These are phyloP conservation scores for Leishmania amazonensis DNA, from an alignment of 208 protist species.

Conservation along the genomic window DNA sequence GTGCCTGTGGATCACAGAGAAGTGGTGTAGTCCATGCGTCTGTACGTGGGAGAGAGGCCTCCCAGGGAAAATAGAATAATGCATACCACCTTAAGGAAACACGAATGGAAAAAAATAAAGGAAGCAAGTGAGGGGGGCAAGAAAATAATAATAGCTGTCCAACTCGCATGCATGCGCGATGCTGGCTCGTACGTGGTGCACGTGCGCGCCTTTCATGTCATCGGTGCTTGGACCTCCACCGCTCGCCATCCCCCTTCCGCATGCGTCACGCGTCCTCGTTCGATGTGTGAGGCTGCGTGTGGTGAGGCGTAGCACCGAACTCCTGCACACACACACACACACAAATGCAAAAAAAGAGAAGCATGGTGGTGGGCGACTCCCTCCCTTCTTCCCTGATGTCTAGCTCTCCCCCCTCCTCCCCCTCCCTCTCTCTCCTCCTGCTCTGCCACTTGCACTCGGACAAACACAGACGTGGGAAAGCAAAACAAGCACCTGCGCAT, in stretches of 20 bases:
- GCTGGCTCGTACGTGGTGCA: neutral
- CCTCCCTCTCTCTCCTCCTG: neutral
- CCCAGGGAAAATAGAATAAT: neutral
- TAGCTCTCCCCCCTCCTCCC: neutral
- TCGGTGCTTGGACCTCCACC: neutral
- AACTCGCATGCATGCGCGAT: neutral
- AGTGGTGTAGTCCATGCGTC: neutral
- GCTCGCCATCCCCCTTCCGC: neutral
- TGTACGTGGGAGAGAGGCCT: neutral
- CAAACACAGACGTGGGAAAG: neutral
- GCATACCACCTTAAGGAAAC: neutral
- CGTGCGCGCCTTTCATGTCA: neutral
- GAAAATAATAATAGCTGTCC: neutral
- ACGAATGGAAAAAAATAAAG: neutral
- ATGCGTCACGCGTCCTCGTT: neutral
- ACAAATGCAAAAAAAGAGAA: neutral
- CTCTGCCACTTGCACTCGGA: neutral
- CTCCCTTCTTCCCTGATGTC: neutral
- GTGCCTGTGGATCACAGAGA: neutral
- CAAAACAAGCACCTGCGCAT: neutral
- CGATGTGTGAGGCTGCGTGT: neutral
- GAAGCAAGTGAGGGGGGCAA: neutral
- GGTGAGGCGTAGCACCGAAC: neutral
- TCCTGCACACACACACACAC: too few relatives aligned
- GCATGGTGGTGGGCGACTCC: neutral